Evolutionary conservation across 805 yeast species (phyloP).

Genomic region (Yarrowia keelungensis): DNA sequence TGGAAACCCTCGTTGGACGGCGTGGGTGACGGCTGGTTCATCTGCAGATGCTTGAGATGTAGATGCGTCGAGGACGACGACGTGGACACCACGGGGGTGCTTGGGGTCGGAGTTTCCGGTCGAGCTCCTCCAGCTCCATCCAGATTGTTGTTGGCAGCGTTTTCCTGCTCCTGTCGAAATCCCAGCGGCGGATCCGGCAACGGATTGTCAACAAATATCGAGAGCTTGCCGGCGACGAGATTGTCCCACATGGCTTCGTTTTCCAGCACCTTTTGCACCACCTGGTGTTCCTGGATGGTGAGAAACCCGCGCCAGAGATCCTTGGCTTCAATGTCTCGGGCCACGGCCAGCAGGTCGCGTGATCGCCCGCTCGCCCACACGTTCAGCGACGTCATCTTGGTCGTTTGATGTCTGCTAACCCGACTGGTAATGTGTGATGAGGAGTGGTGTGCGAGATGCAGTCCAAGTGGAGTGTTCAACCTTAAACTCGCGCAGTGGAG

Average conservation of each 20-base stretch:
- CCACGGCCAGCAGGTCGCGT: slow-evolving; percentile 42
- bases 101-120: slow-evolving; percentile 23
- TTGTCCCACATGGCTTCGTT: slow-evolving; percentile 35
- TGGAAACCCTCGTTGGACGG: slow-evolving; percentile 32
- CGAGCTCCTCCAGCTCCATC: slow-evolving; percentile 30
- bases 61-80: slow-evolving; percentile 33
- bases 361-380: slow-evolving; percentile 41
- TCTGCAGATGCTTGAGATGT: slow-evolving; percentile 30
- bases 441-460: slow-evolving; percentile 12
- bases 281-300: slow-evolving; percentile 51
- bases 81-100: slow-evolving; percentile 30
- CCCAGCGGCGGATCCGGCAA: slow-evolving; percentile 35
- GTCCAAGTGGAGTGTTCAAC: slow-evolving; percentile 12
- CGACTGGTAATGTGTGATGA: not conserved
- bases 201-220: slow-evolving; percentile 35
- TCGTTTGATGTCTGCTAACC: not conserved
- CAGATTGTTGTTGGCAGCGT: slow-evolving; percentile 23
- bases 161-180: slow-evolving; percentile 34
- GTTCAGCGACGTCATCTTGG: slow-evolving; percentile 19
- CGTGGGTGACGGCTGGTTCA: slow-evolving; percentile 31
- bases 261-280: slow-evolving; percentile 45
- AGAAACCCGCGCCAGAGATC: slow-evolving; percentile 51
- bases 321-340: slow-evolving; percentile 45
- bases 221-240: slow-evolving; percentile 29
- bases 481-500: slow-evolving; percentile 13